Conservation (phyloP, 352 stramenopile genomes). For the Pilasporangium apinafurcum region DNA sequence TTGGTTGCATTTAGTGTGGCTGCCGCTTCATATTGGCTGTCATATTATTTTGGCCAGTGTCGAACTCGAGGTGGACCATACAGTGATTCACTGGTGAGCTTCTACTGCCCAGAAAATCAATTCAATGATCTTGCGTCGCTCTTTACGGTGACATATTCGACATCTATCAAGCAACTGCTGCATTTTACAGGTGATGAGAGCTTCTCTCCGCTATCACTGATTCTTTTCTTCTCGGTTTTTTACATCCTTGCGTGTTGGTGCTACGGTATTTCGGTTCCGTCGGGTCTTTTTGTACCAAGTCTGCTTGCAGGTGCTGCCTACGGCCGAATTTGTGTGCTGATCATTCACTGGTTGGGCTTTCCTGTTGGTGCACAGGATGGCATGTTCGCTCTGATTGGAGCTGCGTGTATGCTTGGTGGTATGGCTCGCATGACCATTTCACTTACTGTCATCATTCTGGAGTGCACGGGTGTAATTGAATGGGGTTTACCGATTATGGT, state of each 20-base stretch:
- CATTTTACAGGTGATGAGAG: slow-evolving; percentile 90
- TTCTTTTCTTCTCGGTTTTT: slow-evolving; percentile 97
- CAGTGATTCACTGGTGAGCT: slow-evolving; percentile 82
- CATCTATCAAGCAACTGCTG: slow-evolving; percentile 94
- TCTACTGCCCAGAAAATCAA: slow-evolving; percentile 93
- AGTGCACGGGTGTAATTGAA: slow-evolving; percentile 98
- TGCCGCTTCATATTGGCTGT: slow-evolving; percentile 65
- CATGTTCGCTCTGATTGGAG: slow-evolving; percentile 97
- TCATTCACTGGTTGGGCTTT: slow-evolving; percentile 51
- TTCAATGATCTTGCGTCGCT: slow-evolving; percentile 98
- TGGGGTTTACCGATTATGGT: slow-evolving; percentile 98
- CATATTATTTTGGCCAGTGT: slow-evolving; percentile 73
- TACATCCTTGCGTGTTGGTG: slow-evolving; percentile 91
- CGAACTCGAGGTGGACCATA: slow-evolving; percentile 44
- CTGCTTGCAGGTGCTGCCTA: slow-evolving; percentile 94
- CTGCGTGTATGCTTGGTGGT: slow-evolving; percentile 92
- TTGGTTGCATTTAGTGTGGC: slow-evolving; percentile 65
- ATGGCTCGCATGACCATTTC: slow-evolving; percentile 99
- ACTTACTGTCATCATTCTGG: slow-evolving; percentile 97
- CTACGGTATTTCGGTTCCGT: slow-evolving; percentile 96
- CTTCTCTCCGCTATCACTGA: slow-evolving; percentile 92
- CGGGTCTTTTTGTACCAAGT: slow-evolving; percentile 95
- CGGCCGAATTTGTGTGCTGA: slow-evolving; percentile 75
- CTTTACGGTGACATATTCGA: slow-evolving; percentile 94
- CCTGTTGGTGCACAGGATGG: slow-evolving; percentile 72